A percentile compares a stretch with the other conserved stretches of the same genome.
Evolutionary conservation across 1,284 basidiomycete species (phyloP).

Genomic region (Ceratobasidium sp.): DNA sequence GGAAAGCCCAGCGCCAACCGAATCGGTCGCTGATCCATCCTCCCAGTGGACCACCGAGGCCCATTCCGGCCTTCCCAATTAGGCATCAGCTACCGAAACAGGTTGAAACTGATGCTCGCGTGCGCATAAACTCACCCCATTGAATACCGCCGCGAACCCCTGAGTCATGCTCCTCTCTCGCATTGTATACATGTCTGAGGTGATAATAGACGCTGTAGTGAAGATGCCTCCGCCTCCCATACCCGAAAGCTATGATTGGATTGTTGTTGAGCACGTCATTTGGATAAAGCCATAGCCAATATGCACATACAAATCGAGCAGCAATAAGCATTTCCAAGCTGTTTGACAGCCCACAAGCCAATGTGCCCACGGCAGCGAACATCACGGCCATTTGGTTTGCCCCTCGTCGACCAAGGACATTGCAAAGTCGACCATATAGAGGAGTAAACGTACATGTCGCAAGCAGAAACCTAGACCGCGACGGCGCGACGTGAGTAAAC

Average conservation of each 20-base stretch:
- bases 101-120: slow-evolving; percentile 36
- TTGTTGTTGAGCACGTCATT: slow-evolving; percentile 34
- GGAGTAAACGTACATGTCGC: slow-evolving; percentile 84
- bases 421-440: slow-evolving; percentile 77
- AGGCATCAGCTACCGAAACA: slow-evolving; percentile 16
- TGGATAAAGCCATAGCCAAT: slow-evolving; percentile 23
- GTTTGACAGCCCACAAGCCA: slow-evolving; percentile 73
- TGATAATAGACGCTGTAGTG: slow-evolving; percentile 75
- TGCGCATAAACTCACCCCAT: slow-evolving; percentile 60
- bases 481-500: slow-evolving; percentile 31
- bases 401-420: slow-evolving; percentile 77
- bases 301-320: slow-evolving; percentile 69
- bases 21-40: slow-evolving; percentile 74
- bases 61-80: slow-evolving; percentile 67
- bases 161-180: slow-evolving; percentile 77
- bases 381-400: slow-evolving; percentile 75
- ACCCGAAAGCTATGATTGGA: slow-evolving; percentile 64
- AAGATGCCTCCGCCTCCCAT: slow-evolving; percentile 81
- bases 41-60: slow-evolving; percentile 79
- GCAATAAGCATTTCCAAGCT: slow-evolving; percentile 79
- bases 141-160: slow-evolving; percentile 73
- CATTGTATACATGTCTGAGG: slow-evolving; percentile 79
- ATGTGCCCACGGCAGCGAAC: slow-evolving; percentile 74
- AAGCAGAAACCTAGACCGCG: slow-evolving; percentile 65
- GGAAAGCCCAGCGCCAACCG: slow-evolving; percentile 83